Evolutionary conservation across 1,284 basidiomycete species (phyloP).

Genomic region (Boletus semigastroideus): DNA sequence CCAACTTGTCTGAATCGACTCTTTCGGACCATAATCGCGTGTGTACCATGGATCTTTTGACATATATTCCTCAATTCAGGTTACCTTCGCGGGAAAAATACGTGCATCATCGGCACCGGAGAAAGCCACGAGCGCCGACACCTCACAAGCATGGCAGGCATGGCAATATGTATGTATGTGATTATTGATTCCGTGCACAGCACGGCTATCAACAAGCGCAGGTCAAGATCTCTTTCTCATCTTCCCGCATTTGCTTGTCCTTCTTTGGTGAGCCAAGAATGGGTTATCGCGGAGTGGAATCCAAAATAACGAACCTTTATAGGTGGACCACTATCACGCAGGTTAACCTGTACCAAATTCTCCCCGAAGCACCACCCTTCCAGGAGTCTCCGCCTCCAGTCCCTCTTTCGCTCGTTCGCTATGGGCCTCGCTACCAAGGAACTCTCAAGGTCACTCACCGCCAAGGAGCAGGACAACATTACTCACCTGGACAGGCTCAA

Average conservation of each 20-base stretch:
- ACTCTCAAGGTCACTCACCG: constrained; percentile 48
- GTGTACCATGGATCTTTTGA: neutral
- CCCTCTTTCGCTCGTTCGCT: constrained; percentile 10
- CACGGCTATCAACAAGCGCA: constrained; percentile 34
- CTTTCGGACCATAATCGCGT: neutral
- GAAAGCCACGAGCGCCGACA: constrained; percentile 31
- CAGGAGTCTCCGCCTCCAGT: constrained; percentile 1
- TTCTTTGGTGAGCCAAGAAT: constrained; percentile 20
- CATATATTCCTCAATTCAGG: constrained; percentile 13
- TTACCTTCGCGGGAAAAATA: constrained; percentile 27
- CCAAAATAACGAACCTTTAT: constrained; percentile 27
- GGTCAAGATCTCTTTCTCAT: constrained; percentile 28
- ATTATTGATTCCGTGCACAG: constrained; percentile 31
- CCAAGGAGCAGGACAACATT: constrained; percentile 65
- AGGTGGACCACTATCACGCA: constrained; percentile 22
- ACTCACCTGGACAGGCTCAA: constrained; percentile 77
- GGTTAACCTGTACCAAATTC: constrained; percentile 16
- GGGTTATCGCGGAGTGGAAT: constrained; percentile 27
- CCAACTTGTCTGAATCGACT: neutral
- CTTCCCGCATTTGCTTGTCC: constrained; percentile 18
- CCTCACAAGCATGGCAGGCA: constrained; percentile 31
- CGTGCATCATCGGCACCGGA: constrained; percentile 26
- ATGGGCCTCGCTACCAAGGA: constrained; percentile 33
- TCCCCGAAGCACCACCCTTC: constrained; percentile 14
- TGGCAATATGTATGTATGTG: constrained; percentile 27